Conservation (phyloP, 2,329 filamentous ascomycete species). For the Fusarium dlaminii region DNA sequence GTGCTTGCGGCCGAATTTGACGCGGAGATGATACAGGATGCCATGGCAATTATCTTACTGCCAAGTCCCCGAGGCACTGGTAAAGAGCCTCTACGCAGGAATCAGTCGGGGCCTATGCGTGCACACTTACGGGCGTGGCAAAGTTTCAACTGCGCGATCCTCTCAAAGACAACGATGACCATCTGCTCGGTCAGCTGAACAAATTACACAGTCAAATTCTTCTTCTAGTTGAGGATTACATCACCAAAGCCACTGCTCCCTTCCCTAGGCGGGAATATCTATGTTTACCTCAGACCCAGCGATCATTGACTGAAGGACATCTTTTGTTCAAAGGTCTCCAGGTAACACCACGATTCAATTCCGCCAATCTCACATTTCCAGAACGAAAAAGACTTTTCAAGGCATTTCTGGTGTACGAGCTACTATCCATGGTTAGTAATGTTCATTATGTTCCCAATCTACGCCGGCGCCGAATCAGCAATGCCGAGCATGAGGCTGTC, state of each 20-base stretch:
- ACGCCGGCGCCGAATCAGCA: not conserved
- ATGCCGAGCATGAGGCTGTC: not conserved
- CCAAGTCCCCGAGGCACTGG: not conserved
- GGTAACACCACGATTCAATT: constrained; percentile 3
- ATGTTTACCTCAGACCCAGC: constrained; percentile 8
- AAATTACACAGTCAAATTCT: constrained; percentile 4
- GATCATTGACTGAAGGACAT: not conserved
- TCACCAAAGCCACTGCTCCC: constrained; percentile 24
- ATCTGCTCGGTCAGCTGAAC: not conserved
- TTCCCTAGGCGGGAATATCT: constrained; percentile 15
- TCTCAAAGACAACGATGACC: not conserved
- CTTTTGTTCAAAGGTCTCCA: constrained; percentile 8
- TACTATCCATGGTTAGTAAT: constrained; percentile 3
- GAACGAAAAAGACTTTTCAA: constrained; percentile 11
- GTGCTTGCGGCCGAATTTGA: constrained; percentile 12
- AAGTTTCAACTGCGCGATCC: constrained; percentile 10
- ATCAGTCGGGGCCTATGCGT: too few relatives aligned
- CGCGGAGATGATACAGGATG: constrained; percentile 15
- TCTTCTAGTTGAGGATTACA: constrained; percentile 21
- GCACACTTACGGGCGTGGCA: not conserved
- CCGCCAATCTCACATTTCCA: not conserved
- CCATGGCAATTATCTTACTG: constrained; percentile 14
- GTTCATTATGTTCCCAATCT: not conserved
- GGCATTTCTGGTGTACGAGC: constrained; percentile 18
- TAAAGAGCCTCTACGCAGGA: too few relatives aligned